Percentiles rank a stretch among this genome's conserved stretches.
Conservation (phyloP, 306 rosid species). For the Pyrus betulifolia region DNA sequence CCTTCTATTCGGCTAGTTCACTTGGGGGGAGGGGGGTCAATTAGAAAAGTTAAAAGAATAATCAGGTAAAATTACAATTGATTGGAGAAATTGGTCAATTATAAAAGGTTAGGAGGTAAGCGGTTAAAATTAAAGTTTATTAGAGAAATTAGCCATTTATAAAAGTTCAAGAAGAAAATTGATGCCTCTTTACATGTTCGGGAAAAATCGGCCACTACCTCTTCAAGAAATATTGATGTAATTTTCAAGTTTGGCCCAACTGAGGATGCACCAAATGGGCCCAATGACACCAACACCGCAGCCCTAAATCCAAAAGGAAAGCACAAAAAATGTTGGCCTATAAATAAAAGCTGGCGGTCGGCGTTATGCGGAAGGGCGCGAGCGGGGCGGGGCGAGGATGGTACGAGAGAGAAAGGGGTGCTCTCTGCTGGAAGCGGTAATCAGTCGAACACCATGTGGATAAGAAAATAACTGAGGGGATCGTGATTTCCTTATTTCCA, state of each 20-base stretch:
- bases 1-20: no score
- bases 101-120: no score
- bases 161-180: no score
- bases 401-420: not conserved
- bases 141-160: no score
- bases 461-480: slow-evolving; percentile 30
- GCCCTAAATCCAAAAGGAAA: not conserved
- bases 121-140: no score
- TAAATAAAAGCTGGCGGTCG: not conserved
- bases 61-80: no score
- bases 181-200: accelerated
- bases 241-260: not conserved
- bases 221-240: no score
- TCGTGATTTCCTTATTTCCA: slow-evolving; percentile 18
- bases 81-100: no score
- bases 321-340: not conserved
- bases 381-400: not conserved
- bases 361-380: not conserved
- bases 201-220: no score
- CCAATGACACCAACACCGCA: not conserved
- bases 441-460: slow-evolving; percentile 21
- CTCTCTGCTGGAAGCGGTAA: slow-evolving; percentile 34
- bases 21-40: no score
- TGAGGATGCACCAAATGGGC: not conserved
- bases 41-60: no score